Percentiles rank a stretch among this genome's conserved stretches.
phyloP scores from a whole-genome alignment of 2,329 filamentous ascomycete species.

The Fusarium metavorans region DNA sequence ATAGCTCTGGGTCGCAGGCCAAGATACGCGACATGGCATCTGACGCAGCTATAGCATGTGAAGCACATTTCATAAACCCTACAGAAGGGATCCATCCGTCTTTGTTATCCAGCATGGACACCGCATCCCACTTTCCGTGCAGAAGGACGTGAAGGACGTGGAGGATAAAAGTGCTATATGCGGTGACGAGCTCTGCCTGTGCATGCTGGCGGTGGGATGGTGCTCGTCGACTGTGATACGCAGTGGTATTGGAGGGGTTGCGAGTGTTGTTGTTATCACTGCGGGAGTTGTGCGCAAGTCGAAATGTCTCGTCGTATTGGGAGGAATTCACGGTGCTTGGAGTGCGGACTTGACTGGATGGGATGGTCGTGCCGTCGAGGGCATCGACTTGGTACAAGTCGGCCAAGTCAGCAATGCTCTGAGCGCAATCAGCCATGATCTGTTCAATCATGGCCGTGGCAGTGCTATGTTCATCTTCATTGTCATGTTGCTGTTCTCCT shows the following conservation, averaged over 20 bases:
- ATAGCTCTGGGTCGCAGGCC: conserved; percentile 60
- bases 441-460: conserved; percentile 47
- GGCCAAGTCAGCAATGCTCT: conserved; percentile 46
- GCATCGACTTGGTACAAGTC: neutral
- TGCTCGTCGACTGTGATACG: neutral
- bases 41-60: conserved; percentile 60
- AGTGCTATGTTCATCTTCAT: neutral
- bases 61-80: conserved; percentile 59
- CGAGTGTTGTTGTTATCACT: neutral
- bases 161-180: conserved; percentile 61
- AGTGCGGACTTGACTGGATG: neutral
- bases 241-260: too few species aligned
- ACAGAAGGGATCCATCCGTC: conserved; percentile 62
- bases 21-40: conserved; percentile 60
- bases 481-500: neutral
- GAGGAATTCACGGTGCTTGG: neutral
- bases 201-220: neutral
- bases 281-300: neutral
- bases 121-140: conserved; percentile 63
- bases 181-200: conserved; percentile 55
- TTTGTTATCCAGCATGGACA: conserved; percentile 61
- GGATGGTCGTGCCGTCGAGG: conserved; percentile 1
- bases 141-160: conserved; percentile 62
- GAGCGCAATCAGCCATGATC: conserved; percentile 54
- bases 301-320: neutral